Evolutionary conservation across 345 rosid species (phyloP).

Genomic region (Populus nigra): DNA sequence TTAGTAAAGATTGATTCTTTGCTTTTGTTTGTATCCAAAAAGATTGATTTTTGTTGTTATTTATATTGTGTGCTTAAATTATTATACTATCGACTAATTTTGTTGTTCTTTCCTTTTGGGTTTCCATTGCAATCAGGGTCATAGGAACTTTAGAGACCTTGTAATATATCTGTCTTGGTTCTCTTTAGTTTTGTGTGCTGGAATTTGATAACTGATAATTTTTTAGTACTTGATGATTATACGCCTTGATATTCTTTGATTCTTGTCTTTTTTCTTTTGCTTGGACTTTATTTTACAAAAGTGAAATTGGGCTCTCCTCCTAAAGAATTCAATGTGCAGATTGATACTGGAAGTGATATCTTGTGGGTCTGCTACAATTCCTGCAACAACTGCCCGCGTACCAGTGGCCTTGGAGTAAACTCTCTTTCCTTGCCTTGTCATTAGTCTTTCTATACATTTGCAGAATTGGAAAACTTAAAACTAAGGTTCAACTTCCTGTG

Average conservation of each 20-base stretch:
- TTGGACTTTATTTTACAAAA: constrained; percentile 89
- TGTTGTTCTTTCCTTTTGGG: constrained; percentile 29
- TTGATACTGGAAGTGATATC: constrained; percentile 94
- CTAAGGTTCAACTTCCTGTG: constrained; percentile 14
- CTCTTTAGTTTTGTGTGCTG: constrained; percentile 10
- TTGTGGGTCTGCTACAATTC: constrained; percentile 85
- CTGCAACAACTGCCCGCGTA: constrained; percentile 71
- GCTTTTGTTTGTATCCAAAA: neutral
- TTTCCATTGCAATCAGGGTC: constrained; percentile 26
- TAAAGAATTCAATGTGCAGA: constrained; percentile 90
- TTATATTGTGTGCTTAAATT: neutral
- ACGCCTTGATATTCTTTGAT: constrained; percentile 9
- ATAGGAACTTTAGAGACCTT: constrained; percentile 27
- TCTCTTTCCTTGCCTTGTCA: constrained; percentile 19
- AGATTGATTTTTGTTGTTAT: neutral
- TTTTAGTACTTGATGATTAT: constrained; percentile 2
- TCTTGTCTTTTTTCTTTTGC: constrained; percentile 18
- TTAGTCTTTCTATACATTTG: neutral
- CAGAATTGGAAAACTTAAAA: neutral
- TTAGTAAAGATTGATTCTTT: neutral
- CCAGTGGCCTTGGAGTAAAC: constrained; percentile 87
- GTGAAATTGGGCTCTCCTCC: constrained; percentile 95
- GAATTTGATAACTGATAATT: neutral
- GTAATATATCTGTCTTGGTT: constrained; percentile 20
- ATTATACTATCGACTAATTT: constrained; percentile 20